Percentiles rank a stretch among this genome's conserved stretches.
Conservation (phyloP, 2,329 filamentous ascomycete genomes). For the Calonectria pseudoturangicola region DNA sequence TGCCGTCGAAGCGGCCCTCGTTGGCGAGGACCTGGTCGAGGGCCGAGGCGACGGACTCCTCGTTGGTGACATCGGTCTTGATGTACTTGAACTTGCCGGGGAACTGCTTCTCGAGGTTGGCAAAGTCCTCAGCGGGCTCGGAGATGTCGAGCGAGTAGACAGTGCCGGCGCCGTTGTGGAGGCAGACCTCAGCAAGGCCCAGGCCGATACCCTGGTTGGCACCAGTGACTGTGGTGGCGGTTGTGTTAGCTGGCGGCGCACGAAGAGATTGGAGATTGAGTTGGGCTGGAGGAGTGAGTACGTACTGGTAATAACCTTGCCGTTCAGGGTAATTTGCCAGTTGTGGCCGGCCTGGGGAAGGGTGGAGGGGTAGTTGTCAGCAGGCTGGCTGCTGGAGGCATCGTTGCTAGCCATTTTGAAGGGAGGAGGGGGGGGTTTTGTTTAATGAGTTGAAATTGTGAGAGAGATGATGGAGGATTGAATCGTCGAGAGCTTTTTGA, state of each 20-base stretch:
- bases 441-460: no score
- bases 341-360: conserved; percentile 59
- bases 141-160: conserved; percentile 55
- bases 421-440: neutral
- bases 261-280: neutral
- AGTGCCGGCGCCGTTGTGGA: conserved; percentile 64
- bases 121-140: conserved; percentile 52
- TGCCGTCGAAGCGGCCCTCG: conserved; percentile 65
- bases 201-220: conserved; percentile 67
- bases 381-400: conserved; percentile 13
- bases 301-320: conserved; percentile 63
- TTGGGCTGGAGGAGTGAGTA: conserved; percentile 17
- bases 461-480: no score
- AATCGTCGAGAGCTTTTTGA: neutral
- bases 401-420: conserved; percentile 33
- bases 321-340: conserved; percentile 59
- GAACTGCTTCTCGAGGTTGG: conserved; percentile 61
- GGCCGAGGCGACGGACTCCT: conserved; percentile 62
- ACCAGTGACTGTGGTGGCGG: conserved; percentile 59
- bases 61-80: conserved; percentile 66
- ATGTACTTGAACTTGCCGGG: conserved; percentile 65
- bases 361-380: conserved; percentile 55
- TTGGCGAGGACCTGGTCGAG: conserved; percentile 63
- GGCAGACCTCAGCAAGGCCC: conserved; percentile 67
- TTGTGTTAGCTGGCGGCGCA: neutral